These are phyloP conservation scores for Zanthoxylum bungeanum DNA, from an alignment of 345 rosid genomes.

Conservation along the genomic window DNA sequence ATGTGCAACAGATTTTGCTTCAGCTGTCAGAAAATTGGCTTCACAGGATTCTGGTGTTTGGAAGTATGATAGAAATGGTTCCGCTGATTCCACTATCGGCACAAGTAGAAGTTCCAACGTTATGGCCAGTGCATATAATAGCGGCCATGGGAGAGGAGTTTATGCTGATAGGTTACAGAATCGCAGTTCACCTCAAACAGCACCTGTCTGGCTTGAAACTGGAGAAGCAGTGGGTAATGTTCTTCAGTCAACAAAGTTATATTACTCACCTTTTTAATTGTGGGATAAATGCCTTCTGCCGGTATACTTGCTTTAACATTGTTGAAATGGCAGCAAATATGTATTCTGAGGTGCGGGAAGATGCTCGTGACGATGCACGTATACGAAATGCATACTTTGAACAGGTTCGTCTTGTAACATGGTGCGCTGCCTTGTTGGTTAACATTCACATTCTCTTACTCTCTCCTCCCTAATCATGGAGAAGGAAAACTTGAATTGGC, in stretches of 20 bases:
- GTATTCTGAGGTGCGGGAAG: conserved; percentile 87
- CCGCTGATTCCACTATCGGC: conserved; percentile 69
- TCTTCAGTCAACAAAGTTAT: conserved; percentile 29
- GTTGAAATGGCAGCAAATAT: conserved; percentile 73
- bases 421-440: conserved; percentile 8
- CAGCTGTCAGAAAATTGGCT: conserved; percentile 90
- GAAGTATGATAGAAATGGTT: conserved; percentile 80
- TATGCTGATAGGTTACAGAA: conserved; percentile 64
- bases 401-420: conserved; percentile 53
- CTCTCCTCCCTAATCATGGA: not conserved
- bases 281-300: conserved; percentile 27
- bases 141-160: conserved; percentile 64
- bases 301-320: conserved; percentile 42
- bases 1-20: conserved; percentile 75
- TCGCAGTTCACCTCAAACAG: conserved; percentile 58
- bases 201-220: conserved; percentile 98
- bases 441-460: not conserved
- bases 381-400: conserved; percentile 84
- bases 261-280: conserved; percentile 24
- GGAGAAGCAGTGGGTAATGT: conserved; percentile 97
- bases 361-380: conserved; percentile 92
- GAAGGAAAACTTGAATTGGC: too few species aligned
- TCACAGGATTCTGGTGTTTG: conserved; percentile 78
- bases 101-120: conserved; percentile 75
- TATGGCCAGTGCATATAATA: conserved; percentile 47